Evolutionary conservation across 805 yeast genomes (phyloP).

Genomic region (Alloascoidea hylecoeti): DNA sequence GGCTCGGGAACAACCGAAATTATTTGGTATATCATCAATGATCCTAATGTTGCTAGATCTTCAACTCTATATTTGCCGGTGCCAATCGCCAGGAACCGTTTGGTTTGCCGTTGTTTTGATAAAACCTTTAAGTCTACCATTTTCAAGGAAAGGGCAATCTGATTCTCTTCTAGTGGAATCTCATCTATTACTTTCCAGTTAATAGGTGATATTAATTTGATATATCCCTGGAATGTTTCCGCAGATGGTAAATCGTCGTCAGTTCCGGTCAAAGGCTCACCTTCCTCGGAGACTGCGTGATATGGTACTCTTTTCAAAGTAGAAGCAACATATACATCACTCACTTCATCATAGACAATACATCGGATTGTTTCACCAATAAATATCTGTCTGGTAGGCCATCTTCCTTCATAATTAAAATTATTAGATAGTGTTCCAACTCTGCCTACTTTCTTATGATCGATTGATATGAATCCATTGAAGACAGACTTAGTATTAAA

Average conservation of each 20-base stretch:
- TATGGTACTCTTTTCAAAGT: conserved; percentile 46
- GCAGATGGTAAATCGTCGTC: conserved; percentile 39
- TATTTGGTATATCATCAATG: conserved; percentile 58
- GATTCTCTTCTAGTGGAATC: conserved; percentile 51
- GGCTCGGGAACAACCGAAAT: conserved; percentile 84
- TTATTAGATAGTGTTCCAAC: conserved; percentile 6
- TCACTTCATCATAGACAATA: conserved; percentile 53
- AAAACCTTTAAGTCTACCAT: conserved; percentile 32
- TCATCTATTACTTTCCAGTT: conserved; percentile 70
- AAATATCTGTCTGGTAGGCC: conserved; percentile 38
- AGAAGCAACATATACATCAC: conserved; percentile 49
- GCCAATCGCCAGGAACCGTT: conserved; percentile 68
- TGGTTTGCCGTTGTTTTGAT: conserved; percentile 21
- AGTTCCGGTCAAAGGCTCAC: conserved; percentile 42
- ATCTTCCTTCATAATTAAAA: conserved; percentile 39
- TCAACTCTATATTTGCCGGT: conserved; percentile 65
- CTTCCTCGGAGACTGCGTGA: conserved; percentile 63
- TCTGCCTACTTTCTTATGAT: conserved; percentile 14
- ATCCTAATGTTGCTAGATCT: conserved; percentile 69
- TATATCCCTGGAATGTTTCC: conserved; percentile 37
- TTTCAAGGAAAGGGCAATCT: conserved; percentile 43
- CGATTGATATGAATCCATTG: conserved; percentile 57
- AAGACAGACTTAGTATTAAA: conserved; percentile 22
- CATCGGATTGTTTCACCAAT: conserved; percentile 53
- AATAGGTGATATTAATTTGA: conserved; percentile 56